Evolutionary conservation across 164 flowering plant species (phyloP), one percentile per base, ranked within the genome.

Genomic region (Saururus chinensis): DNA sequence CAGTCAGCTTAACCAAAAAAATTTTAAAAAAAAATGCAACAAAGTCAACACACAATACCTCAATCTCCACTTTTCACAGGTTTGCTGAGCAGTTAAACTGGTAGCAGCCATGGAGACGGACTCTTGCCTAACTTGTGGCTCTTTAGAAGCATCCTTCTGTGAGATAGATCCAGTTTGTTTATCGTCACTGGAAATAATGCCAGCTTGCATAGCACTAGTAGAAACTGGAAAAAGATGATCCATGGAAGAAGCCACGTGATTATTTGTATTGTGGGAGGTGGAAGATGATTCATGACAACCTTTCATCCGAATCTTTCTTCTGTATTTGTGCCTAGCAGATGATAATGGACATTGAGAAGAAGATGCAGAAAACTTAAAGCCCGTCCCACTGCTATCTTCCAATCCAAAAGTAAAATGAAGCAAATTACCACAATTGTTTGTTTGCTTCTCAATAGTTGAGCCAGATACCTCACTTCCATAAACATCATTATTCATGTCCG

Each of bases 51-150:
- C 19, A 53, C 13, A n/a, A 41, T 26, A 86, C 92, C 92, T 86
- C 40, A 81, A 55, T 59, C 87, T 83, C 89, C 92, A 86, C 65
- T 76, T 82, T 68, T 86, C 92, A 79, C 92, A 86, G 45, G 81
- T 73, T 72, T 86, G 85, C 60, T 75, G 81, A 61, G 79, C 72
- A 55, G 76, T 76, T 56, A 66, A n/a, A 42, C 63, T 21, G 42
- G 63, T 65, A 63, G 73, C 64, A 63, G 71, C 51, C n/a, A 62
- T 30, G 51, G 77, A 62, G 56, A 53, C 48, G n/a, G 62, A 55
- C 49, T 64, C 71, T 48, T 73, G 71, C 61, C 57, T 66, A 62
- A 64, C 56, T 14, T 55, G 72, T 51, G 65, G 48, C 60, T 60
- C 68, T 60, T 75, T 63, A 63, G 53, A 45, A 59, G 62, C 66